Evolutionary conservation across 1,139 yeast species (phyloP).

Genomic region (Suhomyces maxii): DNA sequence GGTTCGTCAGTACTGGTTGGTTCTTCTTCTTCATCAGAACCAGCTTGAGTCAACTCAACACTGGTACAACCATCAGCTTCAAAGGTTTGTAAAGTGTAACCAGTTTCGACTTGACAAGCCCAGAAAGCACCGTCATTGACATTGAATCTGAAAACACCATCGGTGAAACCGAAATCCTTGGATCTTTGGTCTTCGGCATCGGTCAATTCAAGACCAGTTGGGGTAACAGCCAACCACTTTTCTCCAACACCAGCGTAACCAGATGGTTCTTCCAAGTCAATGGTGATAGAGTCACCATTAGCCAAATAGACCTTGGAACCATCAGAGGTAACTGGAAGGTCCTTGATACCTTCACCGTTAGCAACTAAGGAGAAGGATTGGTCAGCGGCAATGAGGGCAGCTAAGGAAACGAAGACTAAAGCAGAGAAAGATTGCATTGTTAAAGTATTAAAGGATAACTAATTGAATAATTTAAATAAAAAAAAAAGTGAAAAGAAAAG

Average conservation of each 20-base stretch:
- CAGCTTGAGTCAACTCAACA: conserved; percentile 15
- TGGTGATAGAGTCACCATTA: conserved; percentile 20
- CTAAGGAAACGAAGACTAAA: conserved; percentile 27
- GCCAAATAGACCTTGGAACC: conserved; percentile 19
- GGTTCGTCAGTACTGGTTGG: not conserved
- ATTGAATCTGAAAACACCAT: conserved; percentile 27
- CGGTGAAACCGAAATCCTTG: conserved; percentile 29
- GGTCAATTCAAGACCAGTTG: conserved; percentile 15
- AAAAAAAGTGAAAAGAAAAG: too few relatives aligned
- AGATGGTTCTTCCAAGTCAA: conserved; percentile 32
- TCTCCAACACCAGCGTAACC: conserved; percentile 27
- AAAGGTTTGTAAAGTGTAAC: conserved; percentile 13
- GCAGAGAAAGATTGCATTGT: conserved; percentile 22
- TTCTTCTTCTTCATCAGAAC: conserved; percentile 3
- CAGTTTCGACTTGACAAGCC: conserved; percentile 24
- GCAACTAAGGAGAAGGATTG: conserved; percentile 30
- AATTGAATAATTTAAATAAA: too few relatives aligned
- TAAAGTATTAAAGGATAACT: not conserved
- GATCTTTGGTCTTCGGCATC: conserved; percentile 20
- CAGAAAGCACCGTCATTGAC: conserved; percentile 21
- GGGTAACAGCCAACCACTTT: conserved; percentile 18
- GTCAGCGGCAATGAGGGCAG: conserved; percentile 32
- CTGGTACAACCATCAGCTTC: conserved; percentile 17
- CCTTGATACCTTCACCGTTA: conserved; percentile 21
- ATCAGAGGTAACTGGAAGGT: conserved; percentile 22